Percentiles rank a stretch among this genome's conserved stretches.
Conservation (phyloP, 2,329 filamentous ascomycete species). For the Diaporthe australafricana region DNA sequence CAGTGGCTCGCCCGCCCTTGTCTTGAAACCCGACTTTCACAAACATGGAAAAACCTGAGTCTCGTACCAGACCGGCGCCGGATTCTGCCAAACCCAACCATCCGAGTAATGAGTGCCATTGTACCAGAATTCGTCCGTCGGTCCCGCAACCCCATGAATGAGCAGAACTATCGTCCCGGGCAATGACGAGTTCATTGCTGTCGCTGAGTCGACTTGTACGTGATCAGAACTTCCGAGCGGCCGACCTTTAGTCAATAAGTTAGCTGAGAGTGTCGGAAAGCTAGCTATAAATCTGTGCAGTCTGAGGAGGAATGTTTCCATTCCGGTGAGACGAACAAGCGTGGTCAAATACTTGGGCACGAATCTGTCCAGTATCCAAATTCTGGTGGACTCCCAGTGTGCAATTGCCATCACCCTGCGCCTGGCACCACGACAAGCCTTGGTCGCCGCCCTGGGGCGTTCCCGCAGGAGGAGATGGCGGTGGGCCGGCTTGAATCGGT, state of each 20-base stretch:
- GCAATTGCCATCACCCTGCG: background rate
- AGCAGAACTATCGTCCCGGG: background rate
- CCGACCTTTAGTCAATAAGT: background rate
- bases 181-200: background rate
- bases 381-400: conserved; percentile 13
- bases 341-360: conserved; percentile 8
- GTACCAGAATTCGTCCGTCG: background rate
- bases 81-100: conserved; percentile 17
- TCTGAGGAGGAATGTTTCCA: background rate
- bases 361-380: background rate
- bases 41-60: background rate
- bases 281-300: background rate
- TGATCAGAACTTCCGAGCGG: background rate
- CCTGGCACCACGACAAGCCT: background rate
- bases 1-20: too few relatives aligned
- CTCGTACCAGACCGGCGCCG: background rate
- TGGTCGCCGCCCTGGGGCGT: background rate
- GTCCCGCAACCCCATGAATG: background rate
- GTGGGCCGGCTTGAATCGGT: background rate
- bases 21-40: background rate
- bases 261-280: background rate
- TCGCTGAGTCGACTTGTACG: background rate
- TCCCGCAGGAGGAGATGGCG: background rate
- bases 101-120: conserved; percentile 4
- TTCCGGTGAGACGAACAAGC: background rate